Evolutionary conservation across 2,329 filamentous ascomycete species (phyloP), one percentile per base, ranked within the genome.

Genomic region (Ceratocystis variospora): DNA sequence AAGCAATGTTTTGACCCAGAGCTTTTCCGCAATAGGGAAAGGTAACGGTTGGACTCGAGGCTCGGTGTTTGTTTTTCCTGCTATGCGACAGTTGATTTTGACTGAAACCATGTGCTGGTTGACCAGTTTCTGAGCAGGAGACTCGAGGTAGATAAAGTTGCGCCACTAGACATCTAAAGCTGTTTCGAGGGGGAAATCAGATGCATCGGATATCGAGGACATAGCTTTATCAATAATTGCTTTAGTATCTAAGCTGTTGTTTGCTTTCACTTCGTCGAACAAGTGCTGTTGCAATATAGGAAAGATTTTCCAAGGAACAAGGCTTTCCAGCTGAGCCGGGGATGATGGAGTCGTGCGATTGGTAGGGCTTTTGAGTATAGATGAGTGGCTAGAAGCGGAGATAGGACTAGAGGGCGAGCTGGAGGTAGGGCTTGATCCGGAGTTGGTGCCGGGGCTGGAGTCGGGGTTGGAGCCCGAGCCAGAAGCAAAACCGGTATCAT

Each of bases 121-220:
- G 53, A 57, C 53, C 53, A 57, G 53, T 22, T 57, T 57, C 31
- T 57, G 53, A n/a, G 53, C 53, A 28, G 53, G 53, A 28, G 53
- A 57, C 53, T 57, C 53, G 53, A 57, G 25, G 4, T 57, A 57
- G 53, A 57, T 57, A 31, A 28, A 57, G 53, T 57, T 57, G 53
- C 25, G 53, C 53, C 25, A 57, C 53, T 57, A 57, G 15, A 57
- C 25, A 57, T 57, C 53, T 17, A 57, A 5, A 17, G 31, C 25
- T 28, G 53, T 28, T 31, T 33, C 53, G 22, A 57, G 53, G 10
- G 53, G 53, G 25, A 57, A 28, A 15, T 31, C 53, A 3, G 53
- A 28, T 5, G 31, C 53, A 28, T 57, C 22, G 1, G 53, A 31
- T 15, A 57, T 22, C 8, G 22, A 28, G 12, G 12, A 15, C 15